phyloP scores from a whole-genome alignment of 2,329 filamentous ascomycete genomes.

The Fusarium palustre region DNA sequence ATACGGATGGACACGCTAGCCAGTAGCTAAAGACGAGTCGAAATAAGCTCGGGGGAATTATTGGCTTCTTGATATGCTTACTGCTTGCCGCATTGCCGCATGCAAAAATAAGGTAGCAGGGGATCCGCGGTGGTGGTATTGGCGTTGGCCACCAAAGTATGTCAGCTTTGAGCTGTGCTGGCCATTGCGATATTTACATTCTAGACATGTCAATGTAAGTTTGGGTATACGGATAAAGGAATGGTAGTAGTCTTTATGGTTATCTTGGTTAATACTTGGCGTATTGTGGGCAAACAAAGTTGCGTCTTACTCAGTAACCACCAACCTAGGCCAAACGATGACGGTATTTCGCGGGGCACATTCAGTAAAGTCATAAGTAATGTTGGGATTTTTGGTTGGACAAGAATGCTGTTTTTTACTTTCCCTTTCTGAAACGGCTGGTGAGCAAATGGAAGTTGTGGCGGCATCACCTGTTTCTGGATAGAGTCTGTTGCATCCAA shows the following conservation, averaged over 20 bases:
- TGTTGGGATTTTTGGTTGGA: not conserved
- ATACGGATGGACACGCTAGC: conserved; percentile 1
- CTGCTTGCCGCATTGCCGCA: conserved; percentile 37
- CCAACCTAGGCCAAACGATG: not conserved
- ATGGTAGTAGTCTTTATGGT: conserved; percentile 12
- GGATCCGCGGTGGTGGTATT: conserved; percentile 12
- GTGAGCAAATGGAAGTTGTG: not conserved
- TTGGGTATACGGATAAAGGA: not conserved
- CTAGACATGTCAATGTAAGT: not conserved
- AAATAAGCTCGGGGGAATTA: conserved; percentile 36
- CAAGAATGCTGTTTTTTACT: not conserved
- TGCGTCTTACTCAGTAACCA: not conserved
- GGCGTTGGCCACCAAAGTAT: not conserved
- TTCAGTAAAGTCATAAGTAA: not conserved
- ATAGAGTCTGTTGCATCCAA: not conserved
- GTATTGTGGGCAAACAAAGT: no score
- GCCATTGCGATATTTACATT: conserved; percentile 23
- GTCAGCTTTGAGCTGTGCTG: not conserved
- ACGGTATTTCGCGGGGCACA: no score
- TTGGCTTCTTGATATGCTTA: conserved; percentile 36
- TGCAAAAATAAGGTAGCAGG: conserved; percentile 28
- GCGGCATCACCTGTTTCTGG: not conserved
- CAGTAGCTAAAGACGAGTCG: not conserved
- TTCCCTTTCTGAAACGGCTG: not conserved
- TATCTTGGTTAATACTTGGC: conserved; percentile 22